Percentiles rank a stretch among this genome's conserved stretches.
Conservation (phyloP, 768 basidiomycete genomes). For the Lactarius indigo region DNA sequence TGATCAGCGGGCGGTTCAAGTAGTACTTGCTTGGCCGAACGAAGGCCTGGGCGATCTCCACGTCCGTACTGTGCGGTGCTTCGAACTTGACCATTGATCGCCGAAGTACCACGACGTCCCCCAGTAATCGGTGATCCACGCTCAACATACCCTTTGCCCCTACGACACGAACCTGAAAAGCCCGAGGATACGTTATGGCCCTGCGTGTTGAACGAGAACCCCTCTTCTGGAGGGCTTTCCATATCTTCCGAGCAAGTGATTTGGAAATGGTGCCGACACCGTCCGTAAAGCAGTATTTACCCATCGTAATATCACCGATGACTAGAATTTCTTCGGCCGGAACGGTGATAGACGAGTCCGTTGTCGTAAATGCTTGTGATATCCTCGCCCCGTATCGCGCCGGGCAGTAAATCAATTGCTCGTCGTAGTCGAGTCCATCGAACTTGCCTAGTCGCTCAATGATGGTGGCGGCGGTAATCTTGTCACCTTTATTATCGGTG, state of each 20-base stretch:
- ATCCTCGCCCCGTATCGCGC: conserved; percentile 70
- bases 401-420: conserved; percentile 51
- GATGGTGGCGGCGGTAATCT: conserved; percentile 45
- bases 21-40: conserved; percentile 55
- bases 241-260: conserved; percentile 50
- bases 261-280: conserved; percentile 64
- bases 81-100: conserved; percentile 70
- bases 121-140: conserved; percentile 51
- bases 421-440: conserved; percentile 43
- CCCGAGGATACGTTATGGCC: conserved; percentile 40
- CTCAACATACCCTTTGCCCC: conserved; percentile 67
- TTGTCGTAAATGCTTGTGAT: conserved; percentile 72
- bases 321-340: conserved; percentile 38
- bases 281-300: conserved; percentile 57
- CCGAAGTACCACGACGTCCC: conserved; percentile 48
- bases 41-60: conserved; percentile 67
- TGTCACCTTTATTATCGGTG: conserved; percentile 28
- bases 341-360: conserved; percentile 53
- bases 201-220: conserved; percentile 36
- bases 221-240: conserved; percentile 38
- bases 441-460: conserved; percentile 56
- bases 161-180: conserved; percentile 57
- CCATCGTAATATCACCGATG: conserved; percentile 45
- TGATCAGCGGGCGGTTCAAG: conserved; percentile 62
- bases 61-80: conserved; percentile 40